Evolutionary conservation across 495 filamentous ascomycete species (phyloP).

Genomic region (Trichoderma asperelloides): DNA sequence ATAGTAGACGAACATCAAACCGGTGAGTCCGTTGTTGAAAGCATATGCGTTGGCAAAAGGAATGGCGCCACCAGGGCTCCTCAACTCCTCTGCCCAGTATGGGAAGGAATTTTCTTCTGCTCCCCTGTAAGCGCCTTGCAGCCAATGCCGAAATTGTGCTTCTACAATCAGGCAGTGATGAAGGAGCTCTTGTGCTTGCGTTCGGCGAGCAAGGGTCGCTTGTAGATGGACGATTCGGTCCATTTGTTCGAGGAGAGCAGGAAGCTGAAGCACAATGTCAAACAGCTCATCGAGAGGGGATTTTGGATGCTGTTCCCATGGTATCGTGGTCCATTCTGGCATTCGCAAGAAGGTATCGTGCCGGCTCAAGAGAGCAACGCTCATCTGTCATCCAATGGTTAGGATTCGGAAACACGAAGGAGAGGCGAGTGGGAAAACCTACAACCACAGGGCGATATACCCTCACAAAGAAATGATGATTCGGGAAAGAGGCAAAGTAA

Average conservation of each 20-base stretch:
- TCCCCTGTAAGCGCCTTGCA: constrained; percentile 18
- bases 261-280: constrained; percentile 31
- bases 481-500: constrained; percentile 32
- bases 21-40: constrained; percentile 26
- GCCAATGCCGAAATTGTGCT: constrained; percentile 31
- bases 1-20: constrained; percentile 29
- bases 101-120: constrained; percentile 7
- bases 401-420: constrained; percentile 7
- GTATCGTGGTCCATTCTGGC: constrained; percentile 35
- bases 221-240: constrained; percentile 24
- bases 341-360: constrained; percentile 32
- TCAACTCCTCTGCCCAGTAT: constrained; percentile 14
- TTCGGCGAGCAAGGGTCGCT: constrained; percentile 22
- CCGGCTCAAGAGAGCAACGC: constrained; percentile 33
- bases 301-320: constrained; percentile 35
- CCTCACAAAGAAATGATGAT: constrained; percentile 41
- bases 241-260: constrained; percentile 26
- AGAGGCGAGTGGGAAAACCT: constrained; percentile 13
- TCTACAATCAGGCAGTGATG: constrained; percentile 32
- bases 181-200: constrained; percentile 33
- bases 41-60: constrained; percentile 28
- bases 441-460: constrained; percentile 36
- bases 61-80: constrained; percentile 14
- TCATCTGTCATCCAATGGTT: constrained; percentile 24
- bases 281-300: constrained; percentile 34